These are phyloP conservation scores for Lyophyllum shimeji DNA, from an alignment of 768 basidiomycete species.

Conservation along the genomic window DNA sequence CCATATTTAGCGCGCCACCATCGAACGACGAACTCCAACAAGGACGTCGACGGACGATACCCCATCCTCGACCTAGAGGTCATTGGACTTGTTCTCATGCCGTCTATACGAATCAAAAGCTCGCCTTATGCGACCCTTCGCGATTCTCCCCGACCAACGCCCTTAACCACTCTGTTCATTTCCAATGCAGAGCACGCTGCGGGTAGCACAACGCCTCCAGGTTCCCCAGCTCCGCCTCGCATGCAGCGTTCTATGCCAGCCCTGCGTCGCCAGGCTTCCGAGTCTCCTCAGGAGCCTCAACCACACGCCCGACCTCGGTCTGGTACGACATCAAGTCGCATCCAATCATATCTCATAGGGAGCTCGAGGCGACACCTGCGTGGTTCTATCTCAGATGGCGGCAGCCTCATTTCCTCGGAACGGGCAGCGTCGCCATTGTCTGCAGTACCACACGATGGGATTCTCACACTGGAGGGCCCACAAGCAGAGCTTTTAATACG, in stretches of 20 bases:
- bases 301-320: conserved; percentile 26
- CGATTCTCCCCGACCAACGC: conserved; percentile 10
- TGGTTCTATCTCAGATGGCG: background rate
- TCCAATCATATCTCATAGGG: conserved; percentile 33
- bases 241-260: conserved; percentile 21
- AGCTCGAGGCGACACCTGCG: conserved; percentile 14
- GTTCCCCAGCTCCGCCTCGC: conserved; percentile 3
- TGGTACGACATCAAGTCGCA: conserved; percentile 30
- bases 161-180: conserved; percentile 16
- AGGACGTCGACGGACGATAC: no score
- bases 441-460: conserved; percentile 20
- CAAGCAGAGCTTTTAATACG: conserved; percentile 41
- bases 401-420: conserved; percentile 8
- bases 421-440: conserved; percentile 14
- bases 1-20: background rate
- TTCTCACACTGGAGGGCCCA: conserved; percentile 36
- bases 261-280: conserved; percentile 6
- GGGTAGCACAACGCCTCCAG: background rate
- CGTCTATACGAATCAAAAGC: conserved; percentile 47
- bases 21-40: no score
- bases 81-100: conserved; percentile 29
- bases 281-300: background rate
- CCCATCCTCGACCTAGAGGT: background rate
- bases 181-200: conserved; percentile 9
- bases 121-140: conserved; percentile 29